These are phyloP conservation scores for Penicillium macrosclerotiorum DNA, from an alignment of 495 filamentous ascomycete species.

Conservation along the genomic window DNA sequence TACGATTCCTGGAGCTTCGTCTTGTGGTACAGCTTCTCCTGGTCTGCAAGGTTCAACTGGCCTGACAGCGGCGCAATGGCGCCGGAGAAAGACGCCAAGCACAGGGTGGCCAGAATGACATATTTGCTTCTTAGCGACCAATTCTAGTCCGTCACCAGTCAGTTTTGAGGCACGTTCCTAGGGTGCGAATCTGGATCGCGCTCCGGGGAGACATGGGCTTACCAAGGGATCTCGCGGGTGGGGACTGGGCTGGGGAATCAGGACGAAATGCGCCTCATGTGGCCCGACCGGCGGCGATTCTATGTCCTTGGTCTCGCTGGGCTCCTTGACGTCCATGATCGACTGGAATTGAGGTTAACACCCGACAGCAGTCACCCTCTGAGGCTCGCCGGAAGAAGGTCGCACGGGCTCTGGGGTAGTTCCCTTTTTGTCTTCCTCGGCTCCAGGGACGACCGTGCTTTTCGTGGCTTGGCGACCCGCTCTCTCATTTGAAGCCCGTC, in stretches of 20 bases:
- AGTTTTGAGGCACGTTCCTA: no score
- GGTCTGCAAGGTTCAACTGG: conserved; percentile 30
- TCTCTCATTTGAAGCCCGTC: no score
- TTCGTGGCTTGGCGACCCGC: no score
- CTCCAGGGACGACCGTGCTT: no score
- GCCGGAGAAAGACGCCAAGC: conserved; percentile 32
- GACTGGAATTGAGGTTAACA: background rate
- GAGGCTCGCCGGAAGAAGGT: no score
- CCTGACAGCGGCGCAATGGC: conserved; percentile 32
- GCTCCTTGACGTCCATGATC: conserved; percentile 7
- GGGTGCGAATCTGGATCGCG: no score
- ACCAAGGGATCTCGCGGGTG: conserved; percentile 47
- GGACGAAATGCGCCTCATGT: conserved; percentile 29
- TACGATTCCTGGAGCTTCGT: conserved; percentile 26
- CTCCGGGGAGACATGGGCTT: conserved; percentile 2
- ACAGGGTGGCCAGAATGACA: conserved; percentile 29
- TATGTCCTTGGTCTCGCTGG: conserved; percentile 10
- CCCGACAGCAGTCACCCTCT: no score
- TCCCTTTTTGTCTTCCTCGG: no score
- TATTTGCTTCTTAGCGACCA: conserved; percentile 46
- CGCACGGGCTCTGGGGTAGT: no score
- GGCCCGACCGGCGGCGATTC: background rate
- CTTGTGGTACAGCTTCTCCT: conserved; percentile 29
- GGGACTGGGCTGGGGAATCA: conserved; percentile 47
- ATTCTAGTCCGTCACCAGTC: conserved; percentile 28